Base-by-base conservation (phyloP, 2,329 filamentous ascomycete species). In the Graphilbum fragrans region DNA sequence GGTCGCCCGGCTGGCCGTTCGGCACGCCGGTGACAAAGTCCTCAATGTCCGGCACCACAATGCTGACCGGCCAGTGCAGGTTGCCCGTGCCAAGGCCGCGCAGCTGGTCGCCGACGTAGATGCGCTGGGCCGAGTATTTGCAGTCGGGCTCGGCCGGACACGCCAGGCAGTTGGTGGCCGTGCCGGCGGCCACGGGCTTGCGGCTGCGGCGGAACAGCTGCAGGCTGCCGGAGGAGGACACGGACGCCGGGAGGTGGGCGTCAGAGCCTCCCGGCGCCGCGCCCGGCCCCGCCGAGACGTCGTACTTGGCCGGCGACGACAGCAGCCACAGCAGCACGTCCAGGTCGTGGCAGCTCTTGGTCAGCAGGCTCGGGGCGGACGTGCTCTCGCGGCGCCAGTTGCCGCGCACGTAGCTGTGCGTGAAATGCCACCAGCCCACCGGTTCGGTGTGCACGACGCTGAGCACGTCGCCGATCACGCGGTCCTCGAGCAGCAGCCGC, bases 281-380 rank as follows among this genome's bases (percentile, higher is more conserved):
- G 8, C 12, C 29, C 29, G 23, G 47, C 12, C 60, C 58, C 8
- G 59, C 59, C 2, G 60, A 52, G 12, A 65, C 62, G 1, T 65
- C 58, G 41, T 60, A 62, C 14, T 57, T 56, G 0, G 71, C 59
- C 0, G 86, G 84, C 1, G 84, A 86, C 55, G 81, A 90, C 11
- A 96, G 70, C 37, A 96, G 65, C 92, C 92, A 98, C 16, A 96
- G 67, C 5, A 96, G 64, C 43, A 96, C 77, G 55, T 98, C 92
- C 38, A 98, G 84, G 52, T 98, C 92, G 54, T 98, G 92, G 52
- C 92, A 96, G 45, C 86, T 93, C 62, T 96, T 98, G 3, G 90
- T 94, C 23, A 98, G 70, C 2, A 98, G 69, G 1, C 84, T 90
- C 7, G 80, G 90, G 20, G 74, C 88, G n/a, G 73, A 80, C 5